Percentiles rank a stretch among this genome's conserved stretches.
Evolutionary conservation across 2,329 filamentous ascomycete species (phyloP).

Genomic region (Cyclaneusma minus): DNA sequence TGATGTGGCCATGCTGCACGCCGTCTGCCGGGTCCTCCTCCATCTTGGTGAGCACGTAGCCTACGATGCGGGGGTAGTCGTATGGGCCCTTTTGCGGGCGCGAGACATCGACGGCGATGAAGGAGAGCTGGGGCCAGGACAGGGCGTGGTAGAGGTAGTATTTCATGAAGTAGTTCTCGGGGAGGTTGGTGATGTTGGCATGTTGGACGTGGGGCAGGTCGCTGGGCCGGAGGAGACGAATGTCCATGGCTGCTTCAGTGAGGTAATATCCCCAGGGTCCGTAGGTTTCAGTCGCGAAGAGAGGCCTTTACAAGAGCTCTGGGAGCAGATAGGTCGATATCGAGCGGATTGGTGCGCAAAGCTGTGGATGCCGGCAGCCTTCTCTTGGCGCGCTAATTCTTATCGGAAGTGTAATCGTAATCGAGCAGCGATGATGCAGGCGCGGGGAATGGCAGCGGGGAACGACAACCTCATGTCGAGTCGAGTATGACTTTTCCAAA

Average conservation of each 20-base stretch:
- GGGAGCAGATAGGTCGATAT: too few species aligned
- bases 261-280: too few species aligned
- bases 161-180: constrained; percentile 99
- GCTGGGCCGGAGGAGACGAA: constrained; percentile 67
- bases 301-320: too few species aligned
- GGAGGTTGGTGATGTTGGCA: constrained; percentile 96
- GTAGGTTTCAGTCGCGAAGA: too few species aligned
- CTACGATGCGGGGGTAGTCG: constrained; percentile 93
- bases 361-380: too few species aligned
- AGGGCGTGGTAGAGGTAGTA: constrained; percentile 99
- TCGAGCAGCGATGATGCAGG: not conserved
- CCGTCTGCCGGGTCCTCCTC: constrained; percentile 92
- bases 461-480: not conserved
- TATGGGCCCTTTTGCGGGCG: constrained; percentile 63
- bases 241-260: constrained; percentile 68
- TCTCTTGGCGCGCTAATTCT: too few species aligned
- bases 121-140: constrained; percentile 94
- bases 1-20: constrained; percentile 90
- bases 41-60: constrained; percentile 99
- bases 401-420: too few species aligned
- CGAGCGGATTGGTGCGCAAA: too few species aligned
- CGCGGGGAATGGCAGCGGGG: not conserved
- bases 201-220: constrained; percentile 91
- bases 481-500: too few species aligned
- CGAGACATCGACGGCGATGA: constrained; percentile 85